phyloP scores from a whole-genome alignment of 352 stramenopile genomes.

The Hyphochytrium catenoides region DNA sequence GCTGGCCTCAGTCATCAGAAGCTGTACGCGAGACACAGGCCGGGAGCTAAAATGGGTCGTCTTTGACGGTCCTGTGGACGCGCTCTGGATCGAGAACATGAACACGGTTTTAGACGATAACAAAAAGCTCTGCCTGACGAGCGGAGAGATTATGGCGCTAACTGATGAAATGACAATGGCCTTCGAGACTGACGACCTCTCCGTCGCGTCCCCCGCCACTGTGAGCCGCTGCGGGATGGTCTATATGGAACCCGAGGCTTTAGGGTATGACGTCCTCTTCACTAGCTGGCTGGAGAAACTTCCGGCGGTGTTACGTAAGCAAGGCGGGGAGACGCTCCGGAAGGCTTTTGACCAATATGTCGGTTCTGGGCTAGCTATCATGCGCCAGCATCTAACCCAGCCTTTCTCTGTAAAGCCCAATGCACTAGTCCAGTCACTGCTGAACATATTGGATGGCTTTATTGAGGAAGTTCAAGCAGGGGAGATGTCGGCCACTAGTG shows the following conservation, averaged over 20 bases:
- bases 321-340: too few relatives aligned
- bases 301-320: too few relatives aligned
- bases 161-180: constrained; percentile 20
- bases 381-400: too few relatives aligned
- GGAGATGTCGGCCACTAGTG: too few relatives aligned
- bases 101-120: constrained; percentile 73
- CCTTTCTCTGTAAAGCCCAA: too few relatives aligned
- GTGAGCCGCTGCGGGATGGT: constrained; percentile 17
- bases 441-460: constrained; percentile 76
- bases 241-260: constrained; percentile 14
- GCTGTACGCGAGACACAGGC: constrained; percentile 16
- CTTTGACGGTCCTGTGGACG: constrained; percentile 52
- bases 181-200: constrained; percentile 15
- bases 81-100: constrained; percentile 58
- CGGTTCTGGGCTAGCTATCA: too few relatives aligned
- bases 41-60: constrained; percentile 48
- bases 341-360: too few relatives aligned
- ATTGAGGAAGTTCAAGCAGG: constrained; percentile 37
- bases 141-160: constrained; percentile 61
- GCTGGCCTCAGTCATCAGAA: constrained; percentile 31
- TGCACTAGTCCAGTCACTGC: constrained; percentile 59
- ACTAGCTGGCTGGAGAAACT: constrained; percentile 14
- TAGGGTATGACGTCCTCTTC: constrained; percentile 19
- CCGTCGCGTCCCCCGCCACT: constrained; percentile 15
- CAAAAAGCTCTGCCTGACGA: constrained; percentile 64